Evolutionary conservation across 2,329 filamentous ascomycete genomes (phyloP), one percentile per base, ranked within the genome.

Genomic region (Lasiodiplodia hormozganensis): DNA sequence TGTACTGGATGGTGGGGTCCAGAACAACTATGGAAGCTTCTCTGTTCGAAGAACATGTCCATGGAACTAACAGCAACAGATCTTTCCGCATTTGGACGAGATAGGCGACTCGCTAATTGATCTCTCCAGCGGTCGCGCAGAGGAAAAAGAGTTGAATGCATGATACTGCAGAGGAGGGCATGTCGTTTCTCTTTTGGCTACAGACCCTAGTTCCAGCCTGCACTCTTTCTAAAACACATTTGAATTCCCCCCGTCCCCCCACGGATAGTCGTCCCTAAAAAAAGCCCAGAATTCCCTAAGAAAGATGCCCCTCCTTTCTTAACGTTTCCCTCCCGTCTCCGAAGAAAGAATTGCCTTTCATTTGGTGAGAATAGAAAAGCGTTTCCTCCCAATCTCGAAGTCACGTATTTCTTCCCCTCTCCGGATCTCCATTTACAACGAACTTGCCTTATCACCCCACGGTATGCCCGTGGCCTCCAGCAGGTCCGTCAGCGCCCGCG

Each of bases 401-500:
- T 36, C 28, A 23, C 21, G 12, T 25, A 47, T 56, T 8, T 47
- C 7, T 21, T 47, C 8, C 7, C 43, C 43, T n/a, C n/a, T 8
- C 21, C 43, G 7, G 10, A 12, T 3, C 23, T 21, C 36, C n/a
- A 4, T 36, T 36, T 62, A 68, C 43, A 68, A 25, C 18, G 53
- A 28, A 31, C 40, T 57, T 28, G 58, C 52, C 18, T 65, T 62
- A 4, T 66, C 43, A 11, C 43, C 68, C 68, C 68, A 64, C 23
- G 78, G 78, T 62, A 79, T 75, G 5, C 78, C 78, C 56, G 79
- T 78, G 2, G 74, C 72, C 21, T 70, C 56, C n/a, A 88, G 76
- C 16, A 87, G 77, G 5, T 73, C 71, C 57, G 82, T 78, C 47
- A 88, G 75, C 31, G 79, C 70, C 36, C 78, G 76, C 18, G 79